Percentiles rank a stretch among this genome's conserved stretches.
phyloP scores from a whole-genome alignment of 139 green algal species.

The Medakamo hakoo region DNA sequence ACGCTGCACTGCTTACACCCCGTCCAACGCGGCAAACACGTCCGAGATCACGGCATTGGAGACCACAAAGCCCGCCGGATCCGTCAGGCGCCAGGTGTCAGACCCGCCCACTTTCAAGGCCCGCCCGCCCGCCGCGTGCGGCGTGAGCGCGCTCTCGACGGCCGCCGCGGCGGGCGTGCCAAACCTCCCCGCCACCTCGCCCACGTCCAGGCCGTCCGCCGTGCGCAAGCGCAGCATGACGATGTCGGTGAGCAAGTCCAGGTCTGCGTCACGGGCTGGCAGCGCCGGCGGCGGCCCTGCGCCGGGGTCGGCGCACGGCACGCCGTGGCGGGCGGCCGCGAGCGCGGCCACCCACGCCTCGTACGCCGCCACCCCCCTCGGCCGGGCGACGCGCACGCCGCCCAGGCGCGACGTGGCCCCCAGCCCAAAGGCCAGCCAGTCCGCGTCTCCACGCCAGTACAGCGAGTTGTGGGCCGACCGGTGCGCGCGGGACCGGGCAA shows the following conservation, averaged over 20 bases:
- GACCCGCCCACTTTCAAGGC: not conserved
- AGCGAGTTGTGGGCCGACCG: slow-evolving; percentile 74
- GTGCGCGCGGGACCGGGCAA: slow-evolving; percentile 53
- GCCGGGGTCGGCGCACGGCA: not conserved
- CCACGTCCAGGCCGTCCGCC: slow-evolving; percentile 52
- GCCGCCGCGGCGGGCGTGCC: not conserved
- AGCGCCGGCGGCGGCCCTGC: not conserved
- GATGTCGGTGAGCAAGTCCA: slow-evolving; percentile 53
- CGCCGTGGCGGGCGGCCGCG: not conserved
- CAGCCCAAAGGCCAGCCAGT: slow-evolving; percentile 80
- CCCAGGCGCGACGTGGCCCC: slow-evolving; percentile 64
- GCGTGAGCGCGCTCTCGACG: not conserved
- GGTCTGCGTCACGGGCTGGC: slow-evolving; percentile 27
- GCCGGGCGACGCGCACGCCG: slow-evolving; percentile 48
- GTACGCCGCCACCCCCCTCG: slow-evolving; percentile 54
- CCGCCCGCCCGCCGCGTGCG: not conserved
- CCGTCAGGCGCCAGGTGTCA: slow-evolving; percentile 32
- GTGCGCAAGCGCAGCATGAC: slow-evolving; percentile 73
- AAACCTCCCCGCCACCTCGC: slow-evolving; percentile 10
- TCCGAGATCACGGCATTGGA: slow-evolving; percentile 75
- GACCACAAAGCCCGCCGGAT: slow-evolving; percentile 69
- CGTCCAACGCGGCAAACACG: slow-evolving; percentile 45
- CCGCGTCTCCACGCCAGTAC: slow-evolving; percentile 57
- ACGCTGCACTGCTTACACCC: not conserved
- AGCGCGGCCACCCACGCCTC: slow-evolving; percentile 40